Conservation (phyloP, 371 early-diverging fungal genomes). For the Dinochytrium kinnereticum region DNA sequence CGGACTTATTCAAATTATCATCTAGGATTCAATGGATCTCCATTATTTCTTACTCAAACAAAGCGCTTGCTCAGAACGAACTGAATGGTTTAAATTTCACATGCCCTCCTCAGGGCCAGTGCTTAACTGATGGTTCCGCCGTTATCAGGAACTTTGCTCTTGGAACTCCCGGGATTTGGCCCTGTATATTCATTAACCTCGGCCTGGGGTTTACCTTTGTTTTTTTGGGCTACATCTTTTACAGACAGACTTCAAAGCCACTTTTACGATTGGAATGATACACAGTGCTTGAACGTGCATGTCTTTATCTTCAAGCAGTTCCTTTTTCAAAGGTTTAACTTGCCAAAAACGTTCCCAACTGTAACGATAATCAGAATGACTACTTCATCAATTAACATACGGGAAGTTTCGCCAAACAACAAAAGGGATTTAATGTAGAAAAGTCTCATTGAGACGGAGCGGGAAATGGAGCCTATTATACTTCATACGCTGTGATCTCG, state of each 20-base stretch:
- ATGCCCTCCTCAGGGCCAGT: constrained; percentile 25
- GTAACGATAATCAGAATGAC: too few relatives aligned
- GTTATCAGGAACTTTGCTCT: constrained; percentile 20
- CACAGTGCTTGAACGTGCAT: too few relatives aligned
- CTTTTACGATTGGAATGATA: constrained; percentile 30
- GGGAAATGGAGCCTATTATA: too few relatives aligned
- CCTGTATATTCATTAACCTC: constrained; percentile 25
- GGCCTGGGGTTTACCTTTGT: constrained; percentile 17
- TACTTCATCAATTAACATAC: too few relatives aligned
- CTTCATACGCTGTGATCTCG: too few relatives aligned
- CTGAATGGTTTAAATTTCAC: constrained; percentile 36
- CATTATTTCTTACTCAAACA: constrained; percentile 45
- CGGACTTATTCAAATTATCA: not conserved
- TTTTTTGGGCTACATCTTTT: constrained; percentile 23
- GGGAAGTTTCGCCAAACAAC: too few relatives aligned
- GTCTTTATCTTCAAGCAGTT: too few relatives aligned
- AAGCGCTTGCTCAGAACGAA: constrained; percentile 46
- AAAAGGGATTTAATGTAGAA: too few relatives aligned
- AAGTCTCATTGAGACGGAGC: too few relatives aligned
- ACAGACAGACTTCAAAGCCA: constrained; percentile 26
- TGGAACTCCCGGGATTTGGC: constrained; percentile 13
- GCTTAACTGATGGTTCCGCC: constrained; percentile 23
- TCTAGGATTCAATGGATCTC: constrained; percentile 42
- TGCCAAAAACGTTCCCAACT: too few relatives aligned
- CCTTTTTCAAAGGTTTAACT: too few relatives aligned